Conservation (phyloP, 106 monocot genomes). For the Dendrobium huoshanense region DNA sequence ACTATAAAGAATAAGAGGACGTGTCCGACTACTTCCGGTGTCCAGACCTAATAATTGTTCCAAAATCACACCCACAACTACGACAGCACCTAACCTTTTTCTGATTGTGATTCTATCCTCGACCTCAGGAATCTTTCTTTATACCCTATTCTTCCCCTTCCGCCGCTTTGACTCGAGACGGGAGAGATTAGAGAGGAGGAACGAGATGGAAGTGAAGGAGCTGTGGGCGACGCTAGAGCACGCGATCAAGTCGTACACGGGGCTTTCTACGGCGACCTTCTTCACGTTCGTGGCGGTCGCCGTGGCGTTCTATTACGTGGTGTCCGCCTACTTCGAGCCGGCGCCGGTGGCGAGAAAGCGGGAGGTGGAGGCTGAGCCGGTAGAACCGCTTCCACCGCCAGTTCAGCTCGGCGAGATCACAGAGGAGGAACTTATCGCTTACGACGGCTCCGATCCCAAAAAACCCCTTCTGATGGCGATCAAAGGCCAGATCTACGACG, state of each 20-base stretch:
- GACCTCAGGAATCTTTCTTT: background rate
- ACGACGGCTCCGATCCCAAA: constrained; percentile 54
- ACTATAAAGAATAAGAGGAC: no score
- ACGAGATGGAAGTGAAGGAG: constrained; percentile 22
- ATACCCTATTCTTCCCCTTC: background rate
- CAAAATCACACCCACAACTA: background rate
- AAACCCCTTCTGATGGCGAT: constrained; percentile 78
- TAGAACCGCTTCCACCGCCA: constrained; percentile 60
- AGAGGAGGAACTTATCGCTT: constrained; percentile 60
- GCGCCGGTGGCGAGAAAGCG: constrained; percentile 20
- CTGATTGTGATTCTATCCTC: background rate
- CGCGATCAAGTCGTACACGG: constrained; percentile 61
- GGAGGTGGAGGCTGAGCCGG: constrained; percentile 21
- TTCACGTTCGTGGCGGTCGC: constrained; percentile 51
- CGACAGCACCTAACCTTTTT: background rate
- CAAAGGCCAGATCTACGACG: constrained; percentile 77
- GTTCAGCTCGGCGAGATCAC: constrained; percentile 69
- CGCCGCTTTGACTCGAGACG: background rate
- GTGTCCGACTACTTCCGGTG: no score
- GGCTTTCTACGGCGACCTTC: constrained; percentile 45
- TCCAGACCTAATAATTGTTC: no score
- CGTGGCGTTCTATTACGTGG: constrained; percentile 40
- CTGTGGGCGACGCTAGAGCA: constrained; percentile 46
- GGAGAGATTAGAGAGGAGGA: background rate
- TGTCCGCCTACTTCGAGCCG: constrained; percentile 26